These are phyloP conservation scores for Saccharomycopsis fermentans DNA, from an alignment of 805 yeast species.

Conservation along the genomic window DNA sequence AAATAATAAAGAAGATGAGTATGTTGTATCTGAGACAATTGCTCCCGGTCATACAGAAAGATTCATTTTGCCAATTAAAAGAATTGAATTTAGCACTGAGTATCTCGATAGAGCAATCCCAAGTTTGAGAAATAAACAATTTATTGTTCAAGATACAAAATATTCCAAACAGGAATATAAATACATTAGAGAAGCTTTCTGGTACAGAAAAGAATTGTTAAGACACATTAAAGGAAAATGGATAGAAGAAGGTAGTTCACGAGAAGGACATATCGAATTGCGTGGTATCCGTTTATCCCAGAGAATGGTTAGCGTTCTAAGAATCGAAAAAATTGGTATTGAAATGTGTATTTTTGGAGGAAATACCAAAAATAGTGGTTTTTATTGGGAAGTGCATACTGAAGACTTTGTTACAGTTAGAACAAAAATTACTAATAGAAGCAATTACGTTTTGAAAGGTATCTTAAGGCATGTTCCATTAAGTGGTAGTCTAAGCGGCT, in stretches of 20 bases:
- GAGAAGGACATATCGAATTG: conserved; percentile 54
- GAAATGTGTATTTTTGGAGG: conserved; percentile 25
- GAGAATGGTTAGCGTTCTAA: conserved; percentile 47
- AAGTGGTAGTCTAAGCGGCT: conserved; percentile 24
- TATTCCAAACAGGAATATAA: conserved; percentile 46
- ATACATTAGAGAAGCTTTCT: conserved; percentile 55
- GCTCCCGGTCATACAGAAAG: conserved; percentile 43
- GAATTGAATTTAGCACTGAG: conserved; percentile 36
- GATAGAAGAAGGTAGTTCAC: conserved; percentile 33
- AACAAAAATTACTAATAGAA: conserved; percentile 41
- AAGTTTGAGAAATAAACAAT: conserved; percentile 59
- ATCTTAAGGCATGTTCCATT: conserved; percentile 50
- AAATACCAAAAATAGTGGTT: conserved; percentile 21
- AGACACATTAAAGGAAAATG: conserved; percentile 55
- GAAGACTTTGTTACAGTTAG: conserved; percentile 44
- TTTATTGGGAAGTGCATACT: conserved; percentile 27
- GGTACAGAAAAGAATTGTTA: conserved; percentile 68
- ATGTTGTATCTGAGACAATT: conserved; percentile 23
- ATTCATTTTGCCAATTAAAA: conserved; percentile 58
- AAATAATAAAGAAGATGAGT: conserved; percentile 9
- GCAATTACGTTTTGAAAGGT: conserved; percentile 36
- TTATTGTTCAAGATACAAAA: conserved; percentile 38
- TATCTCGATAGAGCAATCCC: conserved; percentile 52
- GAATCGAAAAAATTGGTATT: conserved; percentile 38
- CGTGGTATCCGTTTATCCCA: conserved; percentile 54